Evolutionary conservation across 805 yeast species (phyloP).

Genomic region (Millerozyma miso): DNA sequence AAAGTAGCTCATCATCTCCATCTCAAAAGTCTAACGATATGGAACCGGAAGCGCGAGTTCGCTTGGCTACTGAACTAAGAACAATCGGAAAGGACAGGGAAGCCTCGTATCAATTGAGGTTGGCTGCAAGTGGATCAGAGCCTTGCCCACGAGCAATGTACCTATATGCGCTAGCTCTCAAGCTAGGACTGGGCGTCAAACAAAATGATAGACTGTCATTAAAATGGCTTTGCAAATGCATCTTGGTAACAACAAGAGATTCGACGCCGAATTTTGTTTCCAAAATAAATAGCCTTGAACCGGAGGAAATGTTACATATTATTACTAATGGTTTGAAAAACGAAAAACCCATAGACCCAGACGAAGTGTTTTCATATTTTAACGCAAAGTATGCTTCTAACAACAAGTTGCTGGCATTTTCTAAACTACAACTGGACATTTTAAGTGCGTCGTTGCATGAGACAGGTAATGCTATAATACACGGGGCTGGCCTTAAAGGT

Average conservation of each 20-base stretch:
- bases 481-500: conserved; percentile 50
- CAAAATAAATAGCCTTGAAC: conserved; percentile 21
- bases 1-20: conserved; percentile 5
- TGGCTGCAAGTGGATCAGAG: conserved; percentile 60
- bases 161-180: conserved; percentile 61
- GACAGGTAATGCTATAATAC: conserved; percentile 52
- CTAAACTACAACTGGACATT: conserved; percentile 39
- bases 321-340: conserved; percentile 19
- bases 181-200: conserved; percentile 66
- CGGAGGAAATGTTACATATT: conserved; percentile 26
- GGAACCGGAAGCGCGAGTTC: conserved; percentile 32
- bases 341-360: conserved; percentile 25
- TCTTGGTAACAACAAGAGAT: conserved; percentile 13
- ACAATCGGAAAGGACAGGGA: conserved; percentile 60
- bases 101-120: conserved; percentile 63
- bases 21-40: conserved; percentile 11
- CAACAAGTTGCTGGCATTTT: conserved; percentile 25
- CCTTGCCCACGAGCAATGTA: conserved; percentile 58
- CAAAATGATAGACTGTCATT: conserved; percentile 52
- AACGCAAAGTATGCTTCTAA: conserved; percentile 18
- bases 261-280: conserved; percentile 13
- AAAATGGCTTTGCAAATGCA: conserved; percentile 54
- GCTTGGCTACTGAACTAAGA: conserved; percentile 46
- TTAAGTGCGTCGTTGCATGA: conserved; percentile 53
- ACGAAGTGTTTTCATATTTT: conserved; percentile 19